These are phyloP conservation scores for Trichocomaceae sp. DNA, from an alignment of 2,329 filamentous ascomycete genomes.

Conservation along the genomic window DNA sequence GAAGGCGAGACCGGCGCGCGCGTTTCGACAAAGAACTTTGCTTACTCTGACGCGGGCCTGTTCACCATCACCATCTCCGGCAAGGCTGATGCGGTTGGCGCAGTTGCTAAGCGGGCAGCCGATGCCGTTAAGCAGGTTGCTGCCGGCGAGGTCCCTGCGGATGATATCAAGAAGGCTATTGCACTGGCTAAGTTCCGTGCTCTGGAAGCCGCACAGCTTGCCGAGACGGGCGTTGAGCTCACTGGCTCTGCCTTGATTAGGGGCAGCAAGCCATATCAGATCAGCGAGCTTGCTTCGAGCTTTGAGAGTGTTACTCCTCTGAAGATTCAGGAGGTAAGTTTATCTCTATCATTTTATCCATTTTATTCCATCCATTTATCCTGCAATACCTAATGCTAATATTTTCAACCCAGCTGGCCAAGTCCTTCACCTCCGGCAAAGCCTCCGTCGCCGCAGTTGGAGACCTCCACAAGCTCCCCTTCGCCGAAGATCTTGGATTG, in stretches of 20 bases:
- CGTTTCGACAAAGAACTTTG: slow-evolving; percentile 67
- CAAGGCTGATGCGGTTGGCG: slow-evolving; percentile 62
- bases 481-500: slow-evolving; percentile 87
- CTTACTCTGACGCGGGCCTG: slow-evolving; percentile 92
- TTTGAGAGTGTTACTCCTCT: slow-evolving; percentile 77
- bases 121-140: slow-evolving; percentile 77
- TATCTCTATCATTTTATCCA: slow-evolving; percentile 18
- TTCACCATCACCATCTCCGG: slow-evolving; percentile 77
- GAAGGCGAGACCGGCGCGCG: slow-evolving; percentile 59
- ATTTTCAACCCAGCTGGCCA: slow-evolving; percentile 61
- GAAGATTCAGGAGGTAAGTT: slow-evolving; percentile 74
- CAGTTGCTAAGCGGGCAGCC: slow-evolving; percentile 68
- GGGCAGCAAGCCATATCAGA: slow-evolving; percentile 74
- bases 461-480: slow-evolving; percentile 85
- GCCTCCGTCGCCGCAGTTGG: slow-evolving; percentile 84
- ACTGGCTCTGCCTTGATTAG: slow-evolving; percentile 80
- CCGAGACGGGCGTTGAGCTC: slow-evolving; percentile 69
- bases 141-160: slow-evolving; percentile 66
- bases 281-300: slow-evolving; percentile 69
- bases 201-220: slow-evolving; percentile 72
- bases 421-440: slow-evolving; percentile 79
- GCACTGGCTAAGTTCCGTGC: slow-evolving; percentile 90
- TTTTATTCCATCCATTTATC: too few relatives aligned
- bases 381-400: slow-evolving; percentile 19
- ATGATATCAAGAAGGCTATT: slow-evolving; percentile 86